Percentiles rank a stretch among this genome's conserved stretches.
Evolutionary conservation across 2,329 filamentous ascomycete species (phyloP).

Genomic region (Malbranchea cinnamomea): DNA sequence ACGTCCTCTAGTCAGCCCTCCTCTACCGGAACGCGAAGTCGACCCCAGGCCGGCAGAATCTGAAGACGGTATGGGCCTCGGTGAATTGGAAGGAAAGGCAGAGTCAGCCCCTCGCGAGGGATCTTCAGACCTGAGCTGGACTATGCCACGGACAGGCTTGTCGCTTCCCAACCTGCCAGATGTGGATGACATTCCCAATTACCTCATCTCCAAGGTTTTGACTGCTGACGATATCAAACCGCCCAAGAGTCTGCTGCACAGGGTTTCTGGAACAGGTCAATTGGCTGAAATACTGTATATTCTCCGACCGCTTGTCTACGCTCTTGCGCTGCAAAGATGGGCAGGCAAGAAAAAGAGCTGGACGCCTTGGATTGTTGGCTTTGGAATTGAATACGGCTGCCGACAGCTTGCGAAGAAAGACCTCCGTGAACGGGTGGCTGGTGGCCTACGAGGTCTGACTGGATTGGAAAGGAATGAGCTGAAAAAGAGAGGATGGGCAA

Average conservation of each 20-base stretch:
- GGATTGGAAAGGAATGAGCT: constrained; percentile 82
- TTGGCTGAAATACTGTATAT: constrained; percentile 86
- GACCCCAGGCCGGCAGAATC: constrained; percentile 47
- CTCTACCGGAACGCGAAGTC: constrained; percentile 71
- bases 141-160: constrained; percentile 87
- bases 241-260: constrained; percentile 71
- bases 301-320: constrained; percentile 74
- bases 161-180: constrained; percentile 71
- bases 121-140: constrained; percentile 46
- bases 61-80: constrained; percentile 35
- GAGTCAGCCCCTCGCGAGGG: constrained; percentile 28
- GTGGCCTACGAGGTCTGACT: constrained; percentile 62
- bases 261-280: constrained; percentile 55
- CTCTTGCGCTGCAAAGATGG: constrained; percentile 61
- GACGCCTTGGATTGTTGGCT: constrained; percentile 79
- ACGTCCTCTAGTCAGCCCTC: constrained; percentile 66
- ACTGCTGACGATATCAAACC: constrained; percentile 96
- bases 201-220: constrained; percentile 76
- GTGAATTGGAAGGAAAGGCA: too few species aligned
- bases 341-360: constrained; percentile 62
- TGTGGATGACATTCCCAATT: constrained; percentile 67
- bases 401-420: constrained; percentile 65
- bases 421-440: constrained; percentile 46
- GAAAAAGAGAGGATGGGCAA: constrained; percentile 71
- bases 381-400: constrained; percentile 74